These are phyloP conservation scores for Lachancea quebecensis DNA, from an alignment of 805 yeast species.

Conservation along the genomic window DNA sequence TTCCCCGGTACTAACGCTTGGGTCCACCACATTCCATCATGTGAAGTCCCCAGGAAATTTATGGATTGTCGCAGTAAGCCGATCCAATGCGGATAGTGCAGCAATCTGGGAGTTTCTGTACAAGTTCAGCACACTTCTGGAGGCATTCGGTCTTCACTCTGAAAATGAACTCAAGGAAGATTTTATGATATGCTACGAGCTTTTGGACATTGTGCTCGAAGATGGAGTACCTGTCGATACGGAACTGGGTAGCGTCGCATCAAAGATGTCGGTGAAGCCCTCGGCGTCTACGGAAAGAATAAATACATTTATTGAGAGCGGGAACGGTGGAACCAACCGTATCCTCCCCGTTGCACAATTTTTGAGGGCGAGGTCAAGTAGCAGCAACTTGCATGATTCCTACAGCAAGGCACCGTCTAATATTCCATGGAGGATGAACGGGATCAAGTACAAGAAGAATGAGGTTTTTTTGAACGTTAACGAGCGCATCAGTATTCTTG, in stretches of 20 bases:
- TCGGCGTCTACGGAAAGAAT: background rate
- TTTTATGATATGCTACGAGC: conserved; percentile 64
- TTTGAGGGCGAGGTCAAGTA: conserved; percentile 12
- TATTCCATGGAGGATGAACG: conserved; percentile 58
- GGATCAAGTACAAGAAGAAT: conserved; percentile 72
- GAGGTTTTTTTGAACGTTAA: conserved; percentile 70
- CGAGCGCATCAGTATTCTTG: conserved; percentile 66
- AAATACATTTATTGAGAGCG: conserved; percentile 3
- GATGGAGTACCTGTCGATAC: conserved; percentile 27
- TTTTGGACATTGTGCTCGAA: conserved; percentile 60
- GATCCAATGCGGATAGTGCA: conserved; percentile 83
- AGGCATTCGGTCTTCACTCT: conserved; percentile 31
- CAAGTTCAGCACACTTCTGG: conserved; percentile 49
- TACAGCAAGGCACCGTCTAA: conserved; percentile 16
- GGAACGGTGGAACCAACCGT: background rate
- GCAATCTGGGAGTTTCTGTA: conserved; percentile 71
- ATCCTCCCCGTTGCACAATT: conserved; percentile 16
- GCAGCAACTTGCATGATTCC: conserved; percentile 1
- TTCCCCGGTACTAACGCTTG: conserved; percentile 75
- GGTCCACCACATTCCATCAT: conserved; percentile 86
- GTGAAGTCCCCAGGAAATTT: conserved; percentile 47
- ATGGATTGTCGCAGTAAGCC: conserved; percentile 84
- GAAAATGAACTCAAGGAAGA: conserved; percentile 55
- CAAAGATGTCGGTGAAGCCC: conserved; percentile 23
- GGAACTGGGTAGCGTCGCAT: conserved; percentile 21